Evolutionary conservation across 2,329 filamentous ascomycete genomes (phyloP).

Genomic region (Pseudodiploospora longispora): DNA sequence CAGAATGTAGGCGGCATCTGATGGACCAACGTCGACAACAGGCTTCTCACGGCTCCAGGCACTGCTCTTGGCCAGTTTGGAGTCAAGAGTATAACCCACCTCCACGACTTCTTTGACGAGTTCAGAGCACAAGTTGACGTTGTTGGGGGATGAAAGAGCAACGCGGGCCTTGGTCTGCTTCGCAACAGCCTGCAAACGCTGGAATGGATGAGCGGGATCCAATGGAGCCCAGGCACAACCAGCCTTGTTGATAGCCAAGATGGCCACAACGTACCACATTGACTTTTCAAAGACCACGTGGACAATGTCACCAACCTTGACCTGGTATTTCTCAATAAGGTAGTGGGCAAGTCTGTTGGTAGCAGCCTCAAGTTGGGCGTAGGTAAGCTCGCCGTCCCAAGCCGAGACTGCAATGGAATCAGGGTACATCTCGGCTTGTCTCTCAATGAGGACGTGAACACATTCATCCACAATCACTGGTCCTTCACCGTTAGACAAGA

Average conservation of each 20-base stretch:
- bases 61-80: neutral
- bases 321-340: conserved; percentile 9
- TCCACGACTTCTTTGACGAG: conserved; percentile 1
- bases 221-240: conserved; percentile 10
- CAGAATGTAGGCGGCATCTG: conserved; percentile 13
- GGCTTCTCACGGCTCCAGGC: conserved; percentile 14
- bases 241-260: conserved; percentile 7
- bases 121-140: conserved; percentile 8
- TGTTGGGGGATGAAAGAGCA: neutral
- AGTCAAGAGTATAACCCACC: neutral
- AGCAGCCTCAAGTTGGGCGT: conserved; percentile 10
- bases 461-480: conserved; percentile 4
- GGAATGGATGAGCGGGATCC: conserved; percentile 6
- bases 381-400: conserved; percentile 14
- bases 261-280: conserved; percentile 10
- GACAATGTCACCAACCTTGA: conserved; percentile 15
- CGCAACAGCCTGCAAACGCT: conserved; percentile 1
- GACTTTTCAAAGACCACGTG: conserved; percentile 13
- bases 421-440: neutral
- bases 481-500: conserved; percentile 1
- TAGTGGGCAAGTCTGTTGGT: conserved; percentile 5
- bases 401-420: conserved; percentile 7
- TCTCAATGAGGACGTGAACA: conserved; percentile 1
- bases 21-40: conserved; percentile 8
- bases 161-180: conserved; percentile 1